Evolutionary conservation across 2,329 filamentous ascomycete species (phyloP).

Genomic region (Calonectria hawksworthii): DNA sequence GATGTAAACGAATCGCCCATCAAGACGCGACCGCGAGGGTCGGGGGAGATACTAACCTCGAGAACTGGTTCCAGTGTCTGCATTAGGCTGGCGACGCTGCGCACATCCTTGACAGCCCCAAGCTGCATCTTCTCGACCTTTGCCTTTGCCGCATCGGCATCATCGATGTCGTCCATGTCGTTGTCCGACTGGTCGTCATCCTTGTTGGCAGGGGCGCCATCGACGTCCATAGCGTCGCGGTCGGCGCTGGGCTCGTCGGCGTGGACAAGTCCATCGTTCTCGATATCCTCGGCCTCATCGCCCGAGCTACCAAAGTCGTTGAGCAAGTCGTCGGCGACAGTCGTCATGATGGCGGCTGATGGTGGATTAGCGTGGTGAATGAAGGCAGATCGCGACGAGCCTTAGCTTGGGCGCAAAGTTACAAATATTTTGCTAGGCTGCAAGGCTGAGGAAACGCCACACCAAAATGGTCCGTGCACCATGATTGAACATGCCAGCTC

Average conservation of each 20-base stretch:
- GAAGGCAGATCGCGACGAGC: constrained; percentile 31
- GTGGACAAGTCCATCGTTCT: constrained; percentile 63
- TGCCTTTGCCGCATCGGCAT: constrained; percentile 79
- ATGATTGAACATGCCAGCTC: constrained; percentile 20
- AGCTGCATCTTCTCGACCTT: constrained; percentile 88
- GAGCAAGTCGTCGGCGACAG: constrained; percentile 90
- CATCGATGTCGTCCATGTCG: constrained; percentile 66
- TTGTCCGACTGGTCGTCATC: constrained; percentile 64
- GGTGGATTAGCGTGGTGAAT: constrained; percentile 12
- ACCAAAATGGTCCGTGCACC: constrained; percentile 31
- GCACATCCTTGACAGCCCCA: constrained; percentile 80
- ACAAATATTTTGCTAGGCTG: constrained; percentile 43
- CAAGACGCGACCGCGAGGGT: constrained; percentile 39
- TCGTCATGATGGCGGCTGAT: constrained; percentile 76
- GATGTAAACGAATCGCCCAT: constrained; percentile 72
- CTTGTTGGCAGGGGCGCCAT: constrained; percentile 54
- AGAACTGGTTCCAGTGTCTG: constrained; percentile 84
- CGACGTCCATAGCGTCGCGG: constrained; percentile 66
- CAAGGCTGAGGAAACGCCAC: constrained; percentile 47
- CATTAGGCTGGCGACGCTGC: constrained; percentile 85
- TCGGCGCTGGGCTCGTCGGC: constrained; percentile 59
- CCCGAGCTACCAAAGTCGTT: constrained; percentile 78
- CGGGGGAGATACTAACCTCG: constrained; percentile 73
- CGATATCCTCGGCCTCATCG: constrained; percentile 78
- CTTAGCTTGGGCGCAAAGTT: constrained; percentile 26